Evolutionary conservation across 2,329 filamentous ascomycete species (phyloP).

Genomic region (Aureobasidium musti): DNA sequence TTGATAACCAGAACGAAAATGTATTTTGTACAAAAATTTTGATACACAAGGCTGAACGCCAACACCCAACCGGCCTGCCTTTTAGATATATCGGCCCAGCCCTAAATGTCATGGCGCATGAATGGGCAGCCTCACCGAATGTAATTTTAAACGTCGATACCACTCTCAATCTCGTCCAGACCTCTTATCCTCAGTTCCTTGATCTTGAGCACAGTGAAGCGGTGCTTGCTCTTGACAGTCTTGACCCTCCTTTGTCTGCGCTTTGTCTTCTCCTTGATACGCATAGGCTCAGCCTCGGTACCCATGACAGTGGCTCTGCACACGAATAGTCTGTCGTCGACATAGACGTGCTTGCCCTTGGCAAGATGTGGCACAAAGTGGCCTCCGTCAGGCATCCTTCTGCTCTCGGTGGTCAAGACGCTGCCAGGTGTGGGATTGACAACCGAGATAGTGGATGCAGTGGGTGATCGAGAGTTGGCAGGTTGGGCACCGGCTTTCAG

Average conservation of each 20-base stretch:
- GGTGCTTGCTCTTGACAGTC: constrained; percentile 84
- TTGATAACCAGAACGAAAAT: background rate
- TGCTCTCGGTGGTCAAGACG: constrained; percentile 34
- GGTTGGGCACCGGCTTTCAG: constrained; percentile 69
- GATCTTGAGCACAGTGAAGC: constrained; percentile 82
- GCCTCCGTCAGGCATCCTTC: constrained; percentile 37
- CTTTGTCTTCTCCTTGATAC: constrained; percentile 61
- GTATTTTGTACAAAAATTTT: constrained; percentile 20
- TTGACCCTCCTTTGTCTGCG: constrained; percentile 66
- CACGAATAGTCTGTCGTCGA: constrained; percentile 81
- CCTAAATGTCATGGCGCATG: background rate
- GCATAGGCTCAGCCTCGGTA: constrained; percentile 68
- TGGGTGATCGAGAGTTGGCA: constrained; percentile 36
- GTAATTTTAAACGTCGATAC: constrained; percentile 2
- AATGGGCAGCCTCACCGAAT: background rate
- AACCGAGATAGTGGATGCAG: constrained; percentile 33
- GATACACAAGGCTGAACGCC: constrained; percentile 6
- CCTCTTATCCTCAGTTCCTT: constrained; percentile 73
- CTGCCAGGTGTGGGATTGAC: constrained; percentile 37
- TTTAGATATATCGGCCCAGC: background rate
- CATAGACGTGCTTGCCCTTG: constrained; percentile 52
- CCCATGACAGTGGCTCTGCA: constrained; percentile 84
- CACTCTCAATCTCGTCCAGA: constrained; percentile 55
- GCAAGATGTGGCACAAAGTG: constrained; percentile 46
- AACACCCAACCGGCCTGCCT: background rate